A percentile compares a stretch with the other conserved stretches of the same genome.
Conservation (phyloP, 192 early-diverging fungal species). For the Chytriomyces sp. region DNA sequence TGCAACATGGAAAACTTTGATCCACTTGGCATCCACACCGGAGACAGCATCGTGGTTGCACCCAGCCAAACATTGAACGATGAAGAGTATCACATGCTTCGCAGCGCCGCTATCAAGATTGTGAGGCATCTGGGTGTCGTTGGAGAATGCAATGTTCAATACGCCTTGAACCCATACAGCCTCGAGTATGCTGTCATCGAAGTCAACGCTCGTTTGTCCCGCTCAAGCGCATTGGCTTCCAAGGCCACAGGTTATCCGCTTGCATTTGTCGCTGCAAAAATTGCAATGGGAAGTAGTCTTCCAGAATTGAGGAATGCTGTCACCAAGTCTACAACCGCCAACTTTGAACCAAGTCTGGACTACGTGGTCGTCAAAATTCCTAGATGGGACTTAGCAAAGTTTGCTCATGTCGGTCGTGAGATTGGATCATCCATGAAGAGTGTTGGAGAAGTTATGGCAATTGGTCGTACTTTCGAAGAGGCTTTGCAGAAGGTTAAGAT, state of each 20-base stretch:
- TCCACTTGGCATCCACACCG: constrained; percentile 96
- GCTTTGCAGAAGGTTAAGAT: constrained; percentile 80
- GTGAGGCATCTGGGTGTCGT: constrained; percentile 95
- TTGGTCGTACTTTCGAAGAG: constrained; percentile 97
- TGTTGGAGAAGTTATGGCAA: constrained; percentile 99
- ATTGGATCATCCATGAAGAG: constrained; percentile 92
- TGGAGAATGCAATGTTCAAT: constrained; percentile 98
- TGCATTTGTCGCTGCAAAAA: constrained; percentile 97
- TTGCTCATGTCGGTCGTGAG: constrained; percentile 84
- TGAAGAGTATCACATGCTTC: constrained; percentile 95
- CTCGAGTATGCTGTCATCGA: constrained; percentile 95
- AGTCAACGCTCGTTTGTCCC: constrained; percentile 94
- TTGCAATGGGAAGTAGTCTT: constrained; percentile 87
- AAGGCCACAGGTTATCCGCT: constrained; percentile 97
- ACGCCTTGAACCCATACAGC: constrained; percentile 87
- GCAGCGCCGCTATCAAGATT: constrained; percentile 93
- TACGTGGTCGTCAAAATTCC: constrained; percentile 97
- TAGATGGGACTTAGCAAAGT: constrained; percentile 96
- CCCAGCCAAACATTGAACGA: constrained; percentile 96
- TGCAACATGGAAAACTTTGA: constrained; percentile 99
- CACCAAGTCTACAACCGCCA: constrained; percentile 91
- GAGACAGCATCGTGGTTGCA: constrained; percentile 98
- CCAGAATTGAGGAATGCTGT: constrained; percentile 88
- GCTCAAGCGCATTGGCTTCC: constrained; percentile 85
- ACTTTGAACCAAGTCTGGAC: constrained; percentile 96